These are phyloP conservation scores for rapeseed (Brassica napus) DNA, from an alignment of 345 rosid genomes.

Conservation along the genomic window DNA sequence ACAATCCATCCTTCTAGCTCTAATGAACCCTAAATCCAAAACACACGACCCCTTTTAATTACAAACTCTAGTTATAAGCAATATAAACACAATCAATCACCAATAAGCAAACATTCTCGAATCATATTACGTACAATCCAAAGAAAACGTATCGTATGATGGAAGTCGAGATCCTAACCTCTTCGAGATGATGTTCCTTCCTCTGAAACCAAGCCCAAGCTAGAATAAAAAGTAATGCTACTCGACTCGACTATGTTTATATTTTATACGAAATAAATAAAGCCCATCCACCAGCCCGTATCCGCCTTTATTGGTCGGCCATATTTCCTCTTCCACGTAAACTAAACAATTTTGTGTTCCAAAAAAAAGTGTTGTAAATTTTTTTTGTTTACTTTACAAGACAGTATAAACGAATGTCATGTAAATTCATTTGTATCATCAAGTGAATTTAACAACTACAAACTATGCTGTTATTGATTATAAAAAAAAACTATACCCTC, in stretches of 20 bases:
- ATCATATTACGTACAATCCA: neutral
- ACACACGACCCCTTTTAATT: neutral
- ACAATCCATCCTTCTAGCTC: neutral
- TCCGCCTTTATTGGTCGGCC: neutral
- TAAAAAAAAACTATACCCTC: too few species aligned
- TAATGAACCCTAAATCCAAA: neutral
- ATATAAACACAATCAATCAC: neutral
- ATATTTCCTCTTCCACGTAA: too few species aligned
- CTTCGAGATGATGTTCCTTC: neutral
- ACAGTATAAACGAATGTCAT: too few species aligned
- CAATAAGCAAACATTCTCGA: neutral
- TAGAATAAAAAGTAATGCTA: neutral
- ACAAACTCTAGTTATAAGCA: neutral
- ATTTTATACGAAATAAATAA: neutral
- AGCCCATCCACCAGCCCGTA: neutral
- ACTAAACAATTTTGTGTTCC: neutral
- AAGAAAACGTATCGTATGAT: neutral
- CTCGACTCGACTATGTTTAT: neutral
- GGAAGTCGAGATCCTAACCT: neutral
- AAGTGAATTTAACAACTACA: too few species aligned
- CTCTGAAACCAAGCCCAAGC: neutral
- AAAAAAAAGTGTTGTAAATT: too few species aligned
- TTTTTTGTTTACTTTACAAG: too few species aligned
- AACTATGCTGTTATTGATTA: too few species aligned
- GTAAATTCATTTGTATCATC: too few species aligned